Evolutionary conservation across 2,329 filamentous ascomycete genomes (phyloP), one percentile per base, ranked within the genome.

Genomic region (Exophiala mesophila): DNA sequence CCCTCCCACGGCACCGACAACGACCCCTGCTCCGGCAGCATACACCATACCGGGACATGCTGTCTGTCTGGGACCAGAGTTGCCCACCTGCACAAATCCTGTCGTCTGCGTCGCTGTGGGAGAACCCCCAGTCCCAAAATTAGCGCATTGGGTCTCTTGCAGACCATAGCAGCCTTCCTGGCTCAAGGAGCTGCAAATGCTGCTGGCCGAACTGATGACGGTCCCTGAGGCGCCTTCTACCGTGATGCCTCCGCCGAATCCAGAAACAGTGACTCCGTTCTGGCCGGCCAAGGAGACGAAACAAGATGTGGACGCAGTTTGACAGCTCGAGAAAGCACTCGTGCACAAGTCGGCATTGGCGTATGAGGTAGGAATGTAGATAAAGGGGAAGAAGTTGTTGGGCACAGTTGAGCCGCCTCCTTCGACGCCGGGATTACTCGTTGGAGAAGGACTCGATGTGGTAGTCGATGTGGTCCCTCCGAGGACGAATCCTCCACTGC

Each of bases 341-440:
- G 72, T 71, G 59, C 74, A 78, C 28, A 66, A 64, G 38, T 63
- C 67, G 47, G 70, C 67, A 45, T 75, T 69, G 20, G 62, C 57
- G 56, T 77, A 77, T 44, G 68, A 68, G 2, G 74, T 77, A 12
- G 74, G 70, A 38, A 77, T 71, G 52, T 65, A 66, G 38, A 72
- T 57, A 49, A 76, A 77, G 13, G 74, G 72, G 49, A 70, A 78
- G 47, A 63, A 69, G 9, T 65, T 63, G 45, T 72, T 74, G 18
- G 67, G 57, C 12, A 55, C 49, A 4, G 52, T 54, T 10, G 50
- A 54, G 16, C 52, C 50, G 10, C 51, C 53, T 5, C 49, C 44
- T 19, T 30, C 26, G 4, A 51, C 47, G 13, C 47, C 47, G 4
- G 56, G 59, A 7, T 63, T 64, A 9, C 57, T 57, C 4, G 58